These are phyloP conservation scores for Tetradesmus obliquus DNA, from an alignment of 139 green algal species.

Conservation along the genomic window DNA sequence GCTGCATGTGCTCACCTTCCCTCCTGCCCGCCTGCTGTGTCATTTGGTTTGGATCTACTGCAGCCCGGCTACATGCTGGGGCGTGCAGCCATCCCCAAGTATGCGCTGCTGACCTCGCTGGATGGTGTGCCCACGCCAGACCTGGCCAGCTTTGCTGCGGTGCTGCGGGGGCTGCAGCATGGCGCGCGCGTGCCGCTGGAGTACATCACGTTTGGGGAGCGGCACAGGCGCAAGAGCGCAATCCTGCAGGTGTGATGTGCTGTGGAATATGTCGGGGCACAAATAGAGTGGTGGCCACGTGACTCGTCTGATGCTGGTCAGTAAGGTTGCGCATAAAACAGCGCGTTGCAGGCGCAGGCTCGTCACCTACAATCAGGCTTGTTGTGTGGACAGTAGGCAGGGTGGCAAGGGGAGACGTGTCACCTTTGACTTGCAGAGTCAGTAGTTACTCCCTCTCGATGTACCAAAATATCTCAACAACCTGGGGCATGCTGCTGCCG, in stretches of 20 bases:
- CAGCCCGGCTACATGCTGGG: conserved; percentile 69
- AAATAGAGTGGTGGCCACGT: no score
- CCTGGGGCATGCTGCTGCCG: not conserved
- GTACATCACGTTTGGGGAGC: conserved; percentile 78
- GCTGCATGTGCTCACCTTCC: not conserved
- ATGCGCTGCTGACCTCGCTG: conserved; percentile 84
- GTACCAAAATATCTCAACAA: no score
- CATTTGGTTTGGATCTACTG: not conserved
- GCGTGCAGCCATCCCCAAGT: conserved; percentile 77
- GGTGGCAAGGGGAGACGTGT: not conserved
- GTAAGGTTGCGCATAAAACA: no score
- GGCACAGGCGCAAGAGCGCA: conserved; percentile 68
- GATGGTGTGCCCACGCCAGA: conserved; percentile 72
- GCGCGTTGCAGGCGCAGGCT: no score
- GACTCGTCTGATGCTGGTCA: no score
- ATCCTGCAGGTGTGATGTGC: conserved; percentile 54
- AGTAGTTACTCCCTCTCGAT: not conserved
- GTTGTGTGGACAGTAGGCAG: no score
- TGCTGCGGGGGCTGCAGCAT: conserved; percentile 56
- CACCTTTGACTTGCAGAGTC: not conserved
- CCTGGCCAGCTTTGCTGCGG: conserved; percentile 57
- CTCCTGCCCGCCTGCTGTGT: not conserved
- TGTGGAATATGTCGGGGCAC: not conserved
- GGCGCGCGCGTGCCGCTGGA: conserved; percentile 79
- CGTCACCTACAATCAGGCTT: no score